Evolutionary conservation across 2,329 filamentous ascomycete genomes (phyloP).

Genomic region (Exserohilum rostratum): DNA sequence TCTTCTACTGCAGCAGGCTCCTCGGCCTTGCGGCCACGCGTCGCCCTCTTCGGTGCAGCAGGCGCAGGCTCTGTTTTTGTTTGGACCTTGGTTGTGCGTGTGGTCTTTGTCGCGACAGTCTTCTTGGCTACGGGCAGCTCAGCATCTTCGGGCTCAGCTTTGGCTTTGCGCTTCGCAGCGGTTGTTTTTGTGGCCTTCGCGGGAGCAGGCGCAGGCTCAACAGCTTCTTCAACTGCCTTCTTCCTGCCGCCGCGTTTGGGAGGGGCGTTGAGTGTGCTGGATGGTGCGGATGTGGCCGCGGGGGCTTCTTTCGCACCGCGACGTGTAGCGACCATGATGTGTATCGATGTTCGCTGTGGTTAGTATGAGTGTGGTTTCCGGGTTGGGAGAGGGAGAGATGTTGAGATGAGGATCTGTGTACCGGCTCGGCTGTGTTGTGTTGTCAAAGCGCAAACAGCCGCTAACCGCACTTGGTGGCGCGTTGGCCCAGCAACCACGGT

Average conservation of each 20-base stretch:
- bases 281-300: conserved; percentile 27
- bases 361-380: conserved; percentile 9
- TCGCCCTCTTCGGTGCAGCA: conserved; percentile 31
- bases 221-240: conserved; percentile 32
- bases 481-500: conserved; percentile 25
- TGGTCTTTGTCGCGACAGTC: conserved; percentile 26
- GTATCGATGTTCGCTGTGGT: conserved; percentile 21
- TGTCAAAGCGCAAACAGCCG: conserved; percentile 28
- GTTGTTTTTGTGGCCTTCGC: conserved; percentile 29
- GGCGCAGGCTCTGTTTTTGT: conserved; percentile 21
- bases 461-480: conserved; percentile 10
- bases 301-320: conserved; percentile 35
- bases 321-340: conserved; percentile 43
- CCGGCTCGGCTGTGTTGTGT: conserved; percentile 28
- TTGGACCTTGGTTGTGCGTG: conserved; percentile 29
- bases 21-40: conserved; percentile 31
- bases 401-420: conserved; percentile 17
- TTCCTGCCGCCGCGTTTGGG: conserved; percentile 41
- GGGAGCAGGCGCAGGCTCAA: conserved; percentile 23
- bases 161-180: conserved; percentile 27
- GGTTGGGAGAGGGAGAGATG: conserved; percentile 13
- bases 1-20: conserved; percentile 19
- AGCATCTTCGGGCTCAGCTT: conserved; percentile 24
- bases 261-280: conserved; percentile 39
- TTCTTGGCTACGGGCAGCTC: conserved; percentile 26